Conservation (phyloP, 2,329 filamentous ascomycete genomes). For the Aspergillus tanneri region DNA sequence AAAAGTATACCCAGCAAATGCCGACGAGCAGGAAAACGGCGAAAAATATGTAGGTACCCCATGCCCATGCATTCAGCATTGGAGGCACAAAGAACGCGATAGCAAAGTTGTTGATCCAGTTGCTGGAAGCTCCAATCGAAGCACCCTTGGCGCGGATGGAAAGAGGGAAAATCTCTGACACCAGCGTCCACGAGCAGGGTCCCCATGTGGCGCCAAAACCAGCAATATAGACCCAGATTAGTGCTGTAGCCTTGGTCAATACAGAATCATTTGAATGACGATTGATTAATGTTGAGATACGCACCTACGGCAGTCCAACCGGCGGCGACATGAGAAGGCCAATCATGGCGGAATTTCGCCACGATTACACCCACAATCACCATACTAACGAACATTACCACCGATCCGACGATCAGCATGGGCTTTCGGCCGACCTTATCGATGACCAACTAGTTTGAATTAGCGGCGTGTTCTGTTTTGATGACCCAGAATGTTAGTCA, state of each 20-base stretch:
- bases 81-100: constrained; percentile 31
- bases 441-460: constrained; percentile 21
- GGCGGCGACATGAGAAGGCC: constrained; percentile 25
- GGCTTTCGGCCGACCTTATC: constrained; percentile 32
- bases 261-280: background rate
- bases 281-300: background rate
- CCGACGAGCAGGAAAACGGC: constrained; percentile 25
- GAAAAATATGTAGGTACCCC: constrained; percentile 33
- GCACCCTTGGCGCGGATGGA: constrained; percentile 31
- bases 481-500: constrained; percentile 13
- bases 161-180: constrained; percentile 31
- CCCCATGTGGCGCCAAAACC: constrained; percentile 30
- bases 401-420: constrained; percentile 27
- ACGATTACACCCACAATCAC: constrained; percentile 30
- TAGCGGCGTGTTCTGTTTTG: background rate
- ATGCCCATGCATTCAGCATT: constrained; percentile 27
- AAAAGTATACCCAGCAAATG: constrained; percentile 30
- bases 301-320: constrained; percentile 31
- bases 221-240: constrained; percentile 30
- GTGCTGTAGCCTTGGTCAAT: constrained; percentile 14
- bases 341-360: constrained; percentile 29
- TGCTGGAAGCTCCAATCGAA: constrained; percentile 29
- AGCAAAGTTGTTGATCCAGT: constrained; percentile 34
- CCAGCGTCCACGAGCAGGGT: constrained; percentile 29
- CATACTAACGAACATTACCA: constrained; percentile 27